Evolutionary conservation across 345 rosid species (phyloP), one percentile per base, ranked within the genome.

Genomic region (Raphanus raphanistrum): DNA sequence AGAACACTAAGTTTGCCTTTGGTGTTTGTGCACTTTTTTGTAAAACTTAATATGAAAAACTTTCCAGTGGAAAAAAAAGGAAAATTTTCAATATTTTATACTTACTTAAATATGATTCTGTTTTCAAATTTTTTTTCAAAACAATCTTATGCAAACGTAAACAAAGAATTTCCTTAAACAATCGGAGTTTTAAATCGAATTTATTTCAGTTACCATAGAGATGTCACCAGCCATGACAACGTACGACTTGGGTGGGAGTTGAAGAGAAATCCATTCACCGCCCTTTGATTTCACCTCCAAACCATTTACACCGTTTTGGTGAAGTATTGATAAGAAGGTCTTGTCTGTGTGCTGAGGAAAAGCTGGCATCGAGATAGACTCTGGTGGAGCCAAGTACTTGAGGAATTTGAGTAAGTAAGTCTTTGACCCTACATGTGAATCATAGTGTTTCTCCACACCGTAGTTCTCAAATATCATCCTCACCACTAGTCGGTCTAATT

Each of bases 401-500:
- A 83, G 74, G 58, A 89, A 52, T 45, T 86, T 84, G 15, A 91
- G 83, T 13, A 85, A 77, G 65, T 85, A 86, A 63, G 73, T 79
- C 10, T 82, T 84, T 1, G 85, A 73, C 17, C 26, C 70, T 2
- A 63, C 35, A 68, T 82, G 83, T 0, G 87, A 82, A 2, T 83
- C 86, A 4, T 77, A 76, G 61, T 76, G 41, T 60, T 80, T 76
- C 68, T 72, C 83, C 12, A 80, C 78, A 1, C 90, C 86, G 7
- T 84, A 87, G 72, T 84, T 85, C 64, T 87, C 90, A 4, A 89
- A 84, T 70, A 90, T 79, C 88, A 89, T 89, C 74, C 76, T 66
- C 66, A 62, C 85, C 70, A 84, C 87, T 71, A 64, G 74, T 27
- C 70, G 63, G 66, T 87, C 87, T 58, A 89, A 5, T 76, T 89